phyloP scores from a whole-genome alignment of 2,329 filamentous ascomycete species.

The Hypomyces perniciosus region DNA sequence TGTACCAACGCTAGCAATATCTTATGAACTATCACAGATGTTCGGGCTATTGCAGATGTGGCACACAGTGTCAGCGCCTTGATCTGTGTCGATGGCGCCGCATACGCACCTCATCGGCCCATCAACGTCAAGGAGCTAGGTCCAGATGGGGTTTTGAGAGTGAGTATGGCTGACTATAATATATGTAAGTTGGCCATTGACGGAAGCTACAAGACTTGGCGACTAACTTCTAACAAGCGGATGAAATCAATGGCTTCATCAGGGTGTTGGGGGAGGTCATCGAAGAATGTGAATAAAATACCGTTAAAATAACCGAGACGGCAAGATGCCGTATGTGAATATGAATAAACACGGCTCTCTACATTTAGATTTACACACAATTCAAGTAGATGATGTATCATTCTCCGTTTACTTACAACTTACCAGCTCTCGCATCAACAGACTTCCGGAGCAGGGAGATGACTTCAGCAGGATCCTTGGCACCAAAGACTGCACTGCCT shows the following conservation, averaged over 20 bases:
- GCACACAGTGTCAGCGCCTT: conserved; percentile 50
- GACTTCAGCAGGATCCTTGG: conserved; percentile 79
- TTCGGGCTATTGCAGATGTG: conserved; percentile 47
- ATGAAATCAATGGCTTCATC: conserved; percentile 50
- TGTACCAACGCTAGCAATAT: conserved; percentile 72
- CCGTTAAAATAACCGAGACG: background rate
- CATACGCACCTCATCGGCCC: conserved; percentile 66
- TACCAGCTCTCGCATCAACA: conserved; percentile 57
- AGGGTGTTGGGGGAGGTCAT: conserved; percentile 42
- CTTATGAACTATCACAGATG: conserved; percentile 63
- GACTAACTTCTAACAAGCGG: conserved; percentile 33
- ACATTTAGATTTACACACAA: background rate
- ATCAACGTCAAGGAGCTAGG: conserved; percentile 60
- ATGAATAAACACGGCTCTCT: background rate
- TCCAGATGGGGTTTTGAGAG: conserved; percentile 56
- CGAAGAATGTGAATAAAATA: background rate
- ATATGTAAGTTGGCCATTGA: conserved; percentile 44
- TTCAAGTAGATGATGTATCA: no score
- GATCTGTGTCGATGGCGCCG: conserved; percentile 69
- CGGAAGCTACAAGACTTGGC: background rate
- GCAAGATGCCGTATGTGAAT: background rate
- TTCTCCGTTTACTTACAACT: conserved; percentile 23
- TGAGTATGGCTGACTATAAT: conserved; percentile 71
- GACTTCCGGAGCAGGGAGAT: conserved; percentile 74
- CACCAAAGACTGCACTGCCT: conserved; percentile 91